These are phyloP conservation scores for Canariomyces notabilis DNA, from an alignment of 2,329 filamentous ascomycete genomes.

Conservation along the genomic window DNA sequence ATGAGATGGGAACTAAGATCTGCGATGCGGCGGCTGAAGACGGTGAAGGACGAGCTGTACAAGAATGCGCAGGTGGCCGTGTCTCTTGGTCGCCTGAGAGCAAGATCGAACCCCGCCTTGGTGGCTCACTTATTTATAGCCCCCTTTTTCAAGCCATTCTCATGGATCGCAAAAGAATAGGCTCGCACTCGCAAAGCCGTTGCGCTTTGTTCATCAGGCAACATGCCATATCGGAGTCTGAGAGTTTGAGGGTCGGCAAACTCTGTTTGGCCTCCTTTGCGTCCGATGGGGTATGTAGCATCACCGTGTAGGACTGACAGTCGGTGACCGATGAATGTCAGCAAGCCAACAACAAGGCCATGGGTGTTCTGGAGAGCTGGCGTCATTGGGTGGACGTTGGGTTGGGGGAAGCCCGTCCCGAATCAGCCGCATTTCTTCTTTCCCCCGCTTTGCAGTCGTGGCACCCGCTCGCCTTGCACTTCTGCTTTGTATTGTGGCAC, in stretches of 20 bases:
- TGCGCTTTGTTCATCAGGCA: neutral
- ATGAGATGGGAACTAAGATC: no score
- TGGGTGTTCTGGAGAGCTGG: neutral
- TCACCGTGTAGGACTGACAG: neutral
- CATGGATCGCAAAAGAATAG: neutral
- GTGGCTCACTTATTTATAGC: neutral
- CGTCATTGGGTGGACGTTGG: slow-evolving; percentile 9
- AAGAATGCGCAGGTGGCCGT: neutral
- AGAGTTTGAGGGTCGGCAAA: neutral
- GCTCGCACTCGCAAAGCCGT: no score
- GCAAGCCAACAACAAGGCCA: neutral
- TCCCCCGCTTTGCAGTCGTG: neutral
- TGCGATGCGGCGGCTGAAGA: neutral
- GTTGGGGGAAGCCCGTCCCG: slow-evolving; percentile 13
- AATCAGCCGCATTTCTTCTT: neutral
- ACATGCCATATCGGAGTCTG: neutral
- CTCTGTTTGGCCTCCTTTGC: neutral
- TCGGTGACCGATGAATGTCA: neutral
- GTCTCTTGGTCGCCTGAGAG: no score
- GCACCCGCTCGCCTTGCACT: neutral
- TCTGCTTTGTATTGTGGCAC: neutral
- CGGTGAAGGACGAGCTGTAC: no score
- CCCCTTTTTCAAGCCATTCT: neutral
- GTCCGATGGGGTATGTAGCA: neutral
- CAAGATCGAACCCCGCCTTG: neutral